A percentile compares a stretch with the other conserved stretches of the same genome.
These are phyloP conservation scores for Vitis hybrid DNA, from an alignment of 177 flowering plant genomes.

Conservation along the genomic window DNA sequence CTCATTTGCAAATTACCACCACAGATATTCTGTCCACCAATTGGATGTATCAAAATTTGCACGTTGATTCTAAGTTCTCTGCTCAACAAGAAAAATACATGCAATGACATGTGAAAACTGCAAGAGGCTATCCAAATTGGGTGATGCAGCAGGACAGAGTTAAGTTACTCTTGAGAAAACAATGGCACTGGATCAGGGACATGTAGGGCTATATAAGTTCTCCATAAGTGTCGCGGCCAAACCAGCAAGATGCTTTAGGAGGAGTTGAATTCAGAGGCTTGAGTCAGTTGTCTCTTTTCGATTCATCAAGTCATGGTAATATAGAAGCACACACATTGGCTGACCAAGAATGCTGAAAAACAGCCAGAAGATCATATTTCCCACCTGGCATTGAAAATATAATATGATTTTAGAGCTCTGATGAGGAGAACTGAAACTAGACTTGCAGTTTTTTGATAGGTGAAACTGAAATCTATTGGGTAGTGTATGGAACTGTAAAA, in stretches of 20 bases:
- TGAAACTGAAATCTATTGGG: neutral
- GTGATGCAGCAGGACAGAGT: no score
- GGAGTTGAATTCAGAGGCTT: neutral
- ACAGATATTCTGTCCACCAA: no score
- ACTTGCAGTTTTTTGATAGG: neutral
- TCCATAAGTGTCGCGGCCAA: neutral
- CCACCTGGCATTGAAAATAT: conserved; percentile 53
- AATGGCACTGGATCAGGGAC: no score
- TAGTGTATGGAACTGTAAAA: no score
- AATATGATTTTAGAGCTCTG: neutral
- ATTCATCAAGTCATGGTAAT: conserved; percentile 93
- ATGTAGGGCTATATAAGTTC: no score
- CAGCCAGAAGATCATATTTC: conserved; percentile 92
- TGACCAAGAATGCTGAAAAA: conserved; percentile 87
- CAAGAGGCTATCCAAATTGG: no score
- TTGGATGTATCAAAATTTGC: no score
- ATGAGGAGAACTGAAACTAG: neutral
- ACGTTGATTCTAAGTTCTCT: no score
- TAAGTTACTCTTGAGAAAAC: no score
- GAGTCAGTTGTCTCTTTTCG: conserved; percentile 34
- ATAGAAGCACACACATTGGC: conserved; percentile 84
- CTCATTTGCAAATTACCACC: no score
- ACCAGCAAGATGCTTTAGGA: neutral
- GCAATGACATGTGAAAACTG: no score
- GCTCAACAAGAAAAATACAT: no score